Percentiles rank a stretch among this genome's conserved stretches.
phyloP scores from a whole-genome alignment of 1,139 yeast species.

The Zygosaccharomyces pseudobailii region DNA sequence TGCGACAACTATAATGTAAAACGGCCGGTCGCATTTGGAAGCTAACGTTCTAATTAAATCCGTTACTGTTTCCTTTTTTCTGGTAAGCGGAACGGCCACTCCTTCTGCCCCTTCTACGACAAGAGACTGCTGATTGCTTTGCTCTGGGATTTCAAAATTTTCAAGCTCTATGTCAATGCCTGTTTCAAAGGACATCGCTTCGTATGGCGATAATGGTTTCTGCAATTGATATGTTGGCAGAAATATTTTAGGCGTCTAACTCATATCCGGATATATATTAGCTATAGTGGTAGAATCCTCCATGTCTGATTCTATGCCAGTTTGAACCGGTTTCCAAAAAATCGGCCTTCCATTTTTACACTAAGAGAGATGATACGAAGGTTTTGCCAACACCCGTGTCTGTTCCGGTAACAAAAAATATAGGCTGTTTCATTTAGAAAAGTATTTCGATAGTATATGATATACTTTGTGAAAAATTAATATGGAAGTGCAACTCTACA shows the following conservation, averaged over 20 bases:
- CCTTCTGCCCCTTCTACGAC: conserved; percentile 39
- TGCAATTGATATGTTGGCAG: conserved; percentile 23
- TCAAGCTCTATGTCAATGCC: conserved; percentile 12
- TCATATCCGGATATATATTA: conserved; percentile 3
- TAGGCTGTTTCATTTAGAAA: conserved; percentile 6
- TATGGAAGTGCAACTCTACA: background rate
- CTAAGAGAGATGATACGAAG: conserved; percentile 31
- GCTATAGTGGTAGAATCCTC: conserved; percentile 31
- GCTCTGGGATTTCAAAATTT: conserved; percentile 21
- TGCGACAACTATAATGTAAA: conserved; percentile 31
- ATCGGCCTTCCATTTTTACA: conserved; percentile 28
- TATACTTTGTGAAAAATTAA: background rate
- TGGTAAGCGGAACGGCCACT: conserved; percentile 32
- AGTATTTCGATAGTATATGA: background rate
- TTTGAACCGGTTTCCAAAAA: conserved; percentile 37
- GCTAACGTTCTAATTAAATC: conserved; percentile 27
- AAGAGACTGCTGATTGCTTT: conserved; percentile 12
- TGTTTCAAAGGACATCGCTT: conserved; percentile 27
- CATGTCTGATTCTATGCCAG: conserved; percentile 31
- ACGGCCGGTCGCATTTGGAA: conserved; percentile 10
- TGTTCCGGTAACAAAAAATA: conserved; percentile 34
- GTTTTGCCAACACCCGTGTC: conserved; percentile 38
- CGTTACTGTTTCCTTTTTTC: conserved; percentile 23
- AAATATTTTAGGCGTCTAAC: conserved; percentile 15
- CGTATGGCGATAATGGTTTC: conserved; percentile 34